Evolutionary conservation across 768 basidiomycete species (phyloP).

Genomic region (Gymnopilus junonius): DNA sequence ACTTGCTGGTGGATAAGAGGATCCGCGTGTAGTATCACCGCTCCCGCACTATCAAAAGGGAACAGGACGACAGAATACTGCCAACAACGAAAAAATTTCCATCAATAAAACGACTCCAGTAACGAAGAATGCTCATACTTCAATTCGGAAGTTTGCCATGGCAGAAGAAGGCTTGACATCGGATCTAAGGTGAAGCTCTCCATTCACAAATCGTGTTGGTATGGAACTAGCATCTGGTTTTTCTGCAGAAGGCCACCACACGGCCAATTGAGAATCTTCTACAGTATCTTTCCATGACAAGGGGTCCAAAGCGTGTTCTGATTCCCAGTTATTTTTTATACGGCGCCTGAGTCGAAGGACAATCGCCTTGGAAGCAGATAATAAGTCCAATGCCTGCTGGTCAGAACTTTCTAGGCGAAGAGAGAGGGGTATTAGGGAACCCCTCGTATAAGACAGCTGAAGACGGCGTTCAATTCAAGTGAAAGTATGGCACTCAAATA

Average conservation of each 20-base stretch:
- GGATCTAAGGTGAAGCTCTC: constrained; percentile 40
- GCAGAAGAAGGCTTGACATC: constrained; percentile 41
- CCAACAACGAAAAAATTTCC: neutral
- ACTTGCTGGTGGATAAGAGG: constrained; percentile 34
- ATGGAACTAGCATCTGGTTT: constrained; percentile 26
- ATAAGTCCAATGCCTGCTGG: constrained; percentile 36
- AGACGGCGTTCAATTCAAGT: neutral
- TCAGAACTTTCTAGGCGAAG: constrained; percentile 35
- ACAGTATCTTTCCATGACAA: constrained; percentile 14
- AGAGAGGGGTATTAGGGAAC: constrained; percentile 40
- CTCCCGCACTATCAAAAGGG: constrained; percentile 38
- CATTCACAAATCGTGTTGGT: constrained; percentile 30
- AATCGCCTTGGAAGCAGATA: constrained; percentile 36
- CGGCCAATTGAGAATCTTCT: constrained; percentile 19
- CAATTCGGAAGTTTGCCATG: constrained; percentile 42
- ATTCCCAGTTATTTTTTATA: constrained; percentile 22
- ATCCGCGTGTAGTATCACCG: constrained; percentile 26
- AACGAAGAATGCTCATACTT: constrained; percentile 28
- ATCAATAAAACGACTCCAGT: neutral
- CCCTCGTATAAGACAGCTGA: constrained; percentile 46
- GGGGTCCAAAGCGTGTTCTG: constrained; percentile 20
- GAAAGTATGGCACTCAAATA: neutral
- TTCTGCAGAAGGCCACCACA: constrained; percentile 21
- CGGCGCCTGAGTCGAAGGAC: constrained; percentile 29
- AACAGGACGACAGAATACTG: constrained; percentile 30